Evolutionary conservation across 768 basidiomycete genomes (phyloP).

Genomic region (Pisolithus orientalis): DNA sequence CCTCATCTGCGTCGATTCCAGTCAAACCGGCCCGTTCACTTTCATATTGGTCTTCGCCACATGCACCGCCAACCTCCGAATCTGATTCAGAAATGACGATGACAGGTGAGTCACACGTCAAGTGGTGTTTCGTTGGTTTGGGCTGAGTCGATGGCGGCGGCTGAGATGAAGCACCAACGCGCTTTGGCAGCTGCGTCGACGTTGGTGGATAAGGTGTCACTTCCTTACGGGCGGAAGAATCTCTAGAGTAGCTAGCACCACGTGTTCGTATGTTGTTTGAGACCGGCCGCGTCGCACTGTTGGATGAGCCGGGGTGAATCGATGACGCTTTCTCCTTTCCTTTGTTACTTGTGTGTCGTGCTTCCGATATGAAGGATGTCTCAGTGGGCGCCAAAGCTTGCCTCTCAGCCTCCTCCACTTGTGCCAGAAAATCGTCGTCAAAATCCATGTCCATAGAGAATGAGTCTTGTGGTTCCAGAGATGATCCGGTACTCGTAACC

Average conservation of each 20-base stretch:
- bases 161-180: background rate
- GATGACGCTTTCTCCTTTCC: slow-evolving; percentile 15
- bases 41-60: background rate
- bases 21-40: too few species aligned
- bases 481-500: slow-evolving; percentile 4
- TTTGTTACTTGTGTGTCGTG: slow-evolving; percentile 13
- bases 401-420: slow-evolving; percentile 25
- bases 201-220: slow-evolving; percentile 8
- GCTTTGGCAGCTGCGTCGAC: background rate
- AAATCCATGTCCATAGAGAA: slow-evolving; percentile 31
- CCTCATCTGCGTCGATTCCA: background rate
- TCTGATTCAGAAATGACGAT: background rate
- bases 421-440: slow-evolving; percentile 36
- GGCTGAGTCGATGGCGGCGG: slow-evolving; percentile 9
- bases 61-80: background rate
- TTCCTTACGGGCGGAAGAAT: slow-evolving; percentile 11
- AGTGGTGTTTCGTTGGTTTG: background rate
- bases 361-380: background rate
- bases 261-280: slow-evolving; percentile 12
- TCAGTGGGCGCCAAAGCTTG: slow-evolving; percentile 7
- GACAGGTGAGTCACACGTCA: background rate
- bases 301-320: background rate
- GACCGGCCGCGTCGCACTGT: background rate
- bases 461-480: slow-evolving; percentile 27
- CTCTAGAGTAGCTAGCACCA: slow-evolving; percentile 5